These are phyloP conservation scores for Lycium ferocissimum DNA, from an alignment of 257 asterid genomes.

Conservation along the genomic window DNA sequence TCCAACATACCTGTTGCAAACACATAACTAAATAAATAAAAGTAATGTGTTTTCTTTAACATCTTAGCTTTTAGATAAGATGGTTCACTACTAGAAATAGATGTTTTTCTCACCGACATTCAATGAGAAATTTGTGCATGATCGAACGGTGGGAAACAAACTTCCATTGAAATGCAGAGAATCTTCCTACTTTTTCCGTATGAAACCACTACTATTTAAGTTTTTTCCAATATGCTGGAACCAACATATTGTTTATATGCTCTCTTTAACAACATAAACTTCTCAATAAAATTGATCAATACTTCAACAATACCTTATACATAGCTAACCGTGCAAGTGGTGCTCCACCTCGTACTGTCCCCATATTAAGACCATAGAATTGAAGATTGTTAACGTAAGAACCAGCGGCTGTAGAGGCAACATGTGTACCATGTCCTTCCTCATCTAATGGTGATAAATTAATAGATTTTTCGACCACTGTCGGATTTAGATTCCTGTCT, in stretches of 20 bases:
- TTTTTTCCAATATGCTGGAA: no score
- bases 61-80: no score
- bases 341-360: background rate
- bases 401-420: slow-evolving; percentile 5
- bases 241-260: no score
- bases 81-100: no score
- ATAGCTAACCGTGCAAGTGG: background rate
- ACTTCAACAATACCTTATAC: background rate
- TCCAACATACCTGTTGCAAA: background rate
- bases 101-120: no score
- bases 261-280: no score
- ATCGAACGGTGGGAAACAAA: no score
- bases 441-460: slow-evolving; percentile 1
- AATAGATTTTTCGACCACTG: background rate
- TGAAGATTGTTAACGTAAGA: background rate
- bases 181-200: no score
- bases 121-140: no score
- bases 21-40: background rate
- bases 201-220: no score
- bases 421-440: background rate
- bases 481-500: background rate
- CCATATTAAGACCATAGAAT: background rate
- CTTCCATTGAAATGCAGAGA: no score
- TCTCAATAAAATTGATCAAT: background rate
- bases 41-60: no score